phyloP scores from a whole-genome alignment of 1,284 basidiomycete genomes.

The Cryptococcus sp. region DNA sequence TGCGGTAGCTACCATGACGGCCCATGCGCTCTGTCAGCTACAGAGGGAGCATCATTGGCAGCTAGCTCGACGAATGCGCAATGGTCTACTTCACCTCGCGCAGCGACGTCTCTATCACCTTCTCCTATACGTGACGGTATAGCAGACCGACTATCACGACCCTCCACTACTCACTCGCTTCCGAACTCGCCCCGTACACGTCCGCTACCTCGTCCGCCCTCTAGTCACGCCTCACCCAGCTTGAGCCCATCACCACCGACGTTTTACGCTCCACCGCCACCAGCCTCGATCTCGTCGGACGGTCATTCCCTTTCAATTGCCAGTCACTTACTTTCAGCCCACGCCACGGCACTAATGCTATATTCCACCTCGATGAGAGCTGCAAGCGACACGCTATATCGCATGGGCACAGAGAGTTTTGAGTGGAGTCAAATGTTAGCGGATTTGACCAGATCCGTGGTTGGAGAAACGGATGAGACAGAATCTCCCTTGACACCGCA shows the following conservation, averaged over 20 bases:
- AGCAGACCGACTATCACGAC: neutral
- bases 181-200: constrained; percentile 2
- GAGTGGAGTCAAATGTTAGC: constrained; percentile 36
- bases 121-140: neutral
- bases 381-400: constrained; percentile 26
- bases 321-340: constrained; percentile 38
- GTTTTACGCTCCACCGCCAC: constrained; percentile 14
- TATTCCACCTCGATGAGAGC: constrained; percentile 30
- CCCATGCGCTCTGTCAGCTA: neutral
- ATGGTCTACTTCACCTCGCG: no score
- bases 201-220: constrained; percentile 19
- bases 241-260: constrained; percentile 5
- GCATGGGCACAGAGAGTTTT: constrained; percentile 33
- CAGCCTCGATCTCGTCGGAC: constrained; percentile 4
- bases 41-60: no score
- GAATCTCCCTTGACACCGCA: no score
- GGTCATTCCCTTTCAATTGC: constrained; percentile 30
- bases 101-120: neutral
- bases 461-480: no score
- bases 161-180: constrained; percentile 4
- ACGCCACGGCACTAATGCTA: constrained; percentile 32
- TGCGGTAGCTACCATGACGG: neutral
- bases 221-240: constrained; percentile 7
- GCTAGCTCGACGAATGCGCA: no score
- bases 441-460: constrained; percentile 14